Evolutionary conservation across 768 basidiomycete species (phyloP).

Genomic region (Asterophora lycoperdoides): DNA sequence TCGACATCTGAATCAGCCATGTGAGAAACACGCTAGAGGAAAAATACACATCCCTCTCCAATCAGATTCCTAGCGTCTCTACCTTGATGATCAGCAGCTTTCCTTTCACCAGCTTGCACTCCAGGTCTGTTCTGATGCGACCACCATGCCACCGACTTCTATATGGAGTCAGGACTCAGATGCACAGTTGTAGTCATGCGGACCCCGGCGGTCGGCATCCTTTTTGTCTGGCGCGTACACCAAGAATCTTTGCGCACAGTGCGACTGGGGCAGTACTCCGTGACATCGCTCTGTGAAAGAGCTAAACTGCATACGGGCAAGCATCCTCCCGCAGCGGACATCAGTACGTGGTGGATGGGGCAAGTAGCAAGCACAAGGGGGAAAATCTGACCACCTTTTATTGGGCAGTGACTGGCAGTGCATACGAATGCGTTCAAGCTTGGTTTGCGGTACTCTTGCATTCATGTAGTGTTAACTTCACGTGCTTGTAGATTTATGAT

Average conservation of each 20-base stretch:
- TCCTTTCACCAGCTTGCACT: constrained; percentile 29
- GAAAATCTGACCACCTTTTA: too few relatives aligned
- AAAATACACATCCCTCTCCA: constrained; percentile 35
- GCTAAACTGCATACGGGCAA: neutral
- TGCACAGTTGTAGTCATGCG: neutral
- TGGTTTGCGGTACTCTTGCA: too few relatives aligned
- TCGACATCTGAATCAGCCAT: neutral
- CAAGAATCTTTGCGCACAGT: constrained; percentile 39
- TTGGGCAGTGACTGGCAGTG: too few relatives aligned
- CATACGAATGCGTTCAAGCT: too few relatives aligned
- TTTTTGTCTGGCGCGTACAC: constrained; percentile 54
- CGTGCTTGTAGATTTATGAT: too few relatives aligned
- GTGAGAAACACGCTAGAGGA: constrained; percentile 24
- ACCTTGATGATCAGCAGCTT: constrained; percentile 47
- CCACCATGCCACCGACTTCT: constrained; percentile 49
- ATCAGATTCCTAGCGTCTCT: constrained; percentile 34
- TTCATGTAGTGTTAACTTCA: too few relatives aligned
- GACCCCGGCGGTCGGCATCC: too few relatives aligned
- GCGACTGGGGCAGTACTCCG: constrained; percentile 1
- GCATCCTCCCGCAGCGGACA: too few relatives aligned
- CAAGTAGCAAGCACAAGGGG: neutral
- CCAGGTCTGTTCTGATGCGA: constrained; percentile 42
- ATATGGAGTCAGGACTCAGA: neutral
- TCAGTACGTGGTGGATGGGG: too few relatives aligned
- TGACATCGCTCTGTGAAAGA: constrained; percentile 6